Conservation (phyloP, 1,139 yeast species). For the Meyerozyma carpophila region DNA sequence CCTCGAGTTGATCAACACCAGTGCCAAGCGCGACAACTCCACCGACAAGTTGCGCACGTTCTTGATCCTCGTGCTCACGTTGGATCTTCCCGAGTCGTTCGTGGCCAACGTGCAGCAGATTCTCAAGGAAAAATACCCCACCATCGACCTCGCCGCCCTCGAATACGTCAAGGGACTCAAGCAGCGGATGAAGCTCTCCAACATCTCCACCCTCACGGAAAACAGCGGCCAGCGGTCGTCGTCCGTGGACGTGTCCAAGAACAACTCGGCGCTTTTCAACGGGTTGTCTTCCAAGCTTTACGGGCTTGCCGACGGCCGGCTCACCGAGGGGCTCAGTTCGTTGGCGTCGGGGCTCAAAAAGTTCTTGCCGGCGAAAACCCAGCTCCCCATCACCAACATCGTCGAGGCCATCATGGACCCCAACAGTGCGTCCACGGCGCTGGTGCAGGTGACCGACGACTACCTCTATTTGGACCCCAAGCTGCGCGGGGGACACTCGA, state of each 20-base stretch:
- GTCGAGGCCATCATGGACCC: constrained; percentile 94
- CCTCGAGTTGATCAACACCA: constrained; percentile 47
- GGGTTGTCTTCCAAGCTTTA: constrained; percentile 72
- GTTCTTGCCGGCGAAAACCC: constrained; percentile 80
- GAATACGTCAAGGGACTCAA: constrained; percentile 74
- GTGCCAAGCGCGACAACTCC: constrained; percentile 52
- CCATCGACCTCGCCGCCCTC: constrained; percentile 60
- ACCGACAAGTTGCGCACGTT: constrained; percentile 85
- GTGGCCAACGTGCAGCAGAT: constrained; percentile 60
- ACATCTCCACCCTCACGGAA: constrained; percentile 31
- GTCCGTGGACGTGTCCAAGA: constrained; percentile 10
- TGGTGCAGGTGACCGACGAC: constrained; percentile 73
- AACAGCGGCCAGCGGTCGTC: constrained; percentile 6
- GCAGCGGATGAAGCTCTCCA: constrained; percentile 67
- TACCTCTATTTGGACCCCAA: constrained; percentile 88
- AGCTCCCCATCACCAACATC: constrained; percentile 81
- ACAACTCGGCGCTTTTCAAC: constrained; percentile 63
- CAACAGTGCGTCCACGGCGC: constrained; percentile 50
- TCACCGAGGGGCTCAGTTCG: constrained; percentile 76
- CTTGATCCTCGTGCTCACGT: constrained; percentile 57
- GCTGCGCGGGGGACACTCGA: constrained; percentile 82
- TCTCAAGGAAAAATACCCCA: constrained; percentile 48
- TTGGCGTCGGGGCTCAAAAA: constrained; percentile 85
- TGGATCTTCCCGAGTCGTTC: constrained; percentile 60
- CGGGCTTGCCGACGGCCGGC: constrained; percentile 80